Base-by-base conservation (phyloP, 371 early-diverging fungal genomes). In the Mortierella sp. region DNA sequence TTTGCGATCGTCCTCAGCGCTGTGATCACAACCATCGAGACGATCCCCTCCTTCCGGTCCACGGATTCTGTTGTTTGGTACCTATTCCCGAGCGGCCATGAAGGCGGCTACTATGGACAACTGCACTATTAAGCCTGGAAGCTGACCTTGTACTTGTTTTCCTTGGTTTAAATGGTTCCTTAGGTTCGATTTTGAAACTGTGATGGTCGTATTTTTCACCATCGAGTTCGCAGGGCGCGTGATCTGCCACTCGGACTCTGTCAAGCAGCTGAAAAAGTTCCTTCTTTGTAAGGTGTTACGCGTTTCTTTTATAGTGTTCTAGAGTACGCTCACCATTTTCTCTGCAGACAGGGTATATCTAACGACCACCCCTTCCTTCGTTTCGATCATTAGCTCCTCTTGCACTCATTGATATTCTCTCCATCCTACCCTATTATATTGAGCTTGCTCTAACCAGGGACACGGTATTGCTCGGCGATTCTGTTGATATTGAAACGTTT, bases 1-100 rank as follows among this genome's bases (percentile, higher is more conserved):
- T 82, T 91, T 50, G 78, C 90, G 56, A 94, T 94, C 67, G 86
- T 93, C 3, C 79, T 90, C 37, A 89, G 91, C 72, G 91, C 93
- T 8, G 84, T 92, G n/a, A 87, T 92, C 58, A 90, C 93, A 0
- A 93, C 92, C 9, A 83, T 94, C 34, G 95, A 94, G 82, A 94
- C 95, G 23, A 92, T 94, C 19, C 95, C 95, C 21, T 64, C 92
- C 19, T 90, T 93, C 70, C 86, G 88, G 46, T 86, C 87, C 4
- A 80, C 82, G 3, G 84, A 87, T 48, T 87, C 87, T 23, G 65
- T 78, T 34, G 78, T 89, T n/a, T 90, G 92, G 92, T 86, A 86
- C 72, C 50, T 43, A 42, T 19, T 23, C 48, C 15, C 44, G 44
- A 23, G 44, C 21, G 9, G 19, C 24, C 19, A 1, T 48, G 24